Percentiles rank a stretch among this genome's conserved stretches.
These are phyloP conservation scores for Jackrogersella multiformis DNA, from an alignment of 495 filamentous ascomycete genomes.

Conservation along the genomic window DNA sequence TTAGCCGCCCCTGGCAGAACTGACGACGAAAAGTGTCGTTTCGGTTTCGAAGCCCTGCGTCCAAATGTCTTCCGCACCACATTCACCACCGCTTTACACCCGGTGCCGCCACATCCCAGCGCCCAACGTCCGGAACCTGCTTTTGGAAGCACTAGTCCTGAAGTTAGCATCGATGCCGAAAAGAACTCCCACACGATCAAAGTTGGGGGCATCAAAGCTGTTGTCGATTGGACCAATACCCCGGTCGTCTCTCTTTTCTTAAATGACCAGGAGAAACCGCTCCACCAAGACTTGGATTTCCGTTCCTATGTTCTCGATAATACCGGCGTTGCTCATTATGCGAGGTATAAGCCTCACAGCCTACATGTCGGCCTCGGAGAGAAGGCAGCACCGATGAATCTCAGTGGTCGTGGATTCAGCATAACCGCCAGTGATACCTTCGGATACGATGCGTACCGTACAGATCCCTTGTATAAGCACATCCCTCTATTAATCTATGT, in stretches of 20 bases:
- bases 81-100: constrained; percentile 66
- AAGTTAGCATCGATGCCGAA: constrained; percentile 37
- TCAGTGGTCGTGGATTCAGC: constrained; percentile 70
- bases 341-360: constrained; percentile 62
- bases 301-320: constrained; percentile 70
- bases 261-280: constrained; percentile 55
- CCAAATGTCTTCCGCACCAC: constrained; percentile 71
- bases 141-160: constrained; percentile 40
- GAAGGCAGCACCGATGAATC: constrained; percentile 75
- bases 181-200: constrained; percentile 51
- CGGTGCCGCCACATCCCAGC: constrained; percentile 68
- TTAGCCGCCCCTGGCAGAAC: constrained; percentile 55
- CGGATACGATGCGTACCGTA: constrained; percentile 73
- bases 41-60: constrained; percentile 67
- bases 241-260: constrained; percentile 67
- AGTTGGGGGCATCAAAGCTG: constrained; percentile 59
- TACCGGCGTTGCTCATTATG: constrained; percentile 68
- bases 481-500: constrained; percentile 74
- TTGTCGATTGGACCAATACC: constrained; percentile 63
- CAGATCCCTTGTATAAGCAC: constrained; percentile 78
- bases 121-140: constrained; percentile 56
- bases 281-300: constrained; percentile 67
- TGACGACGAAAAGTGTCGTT: constrained; percentile 52
- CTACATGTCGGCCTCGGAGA: constrained; percentile 75
- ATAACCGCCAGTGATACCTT: constrained; percentile 74